Percentiles rank a stretch among this genome's conserved stretches.
phyloP scores from a whole-genome alignment of 2,329 filamentous ascomycete genomes.

The Huntiella moniliformis region DNA sequence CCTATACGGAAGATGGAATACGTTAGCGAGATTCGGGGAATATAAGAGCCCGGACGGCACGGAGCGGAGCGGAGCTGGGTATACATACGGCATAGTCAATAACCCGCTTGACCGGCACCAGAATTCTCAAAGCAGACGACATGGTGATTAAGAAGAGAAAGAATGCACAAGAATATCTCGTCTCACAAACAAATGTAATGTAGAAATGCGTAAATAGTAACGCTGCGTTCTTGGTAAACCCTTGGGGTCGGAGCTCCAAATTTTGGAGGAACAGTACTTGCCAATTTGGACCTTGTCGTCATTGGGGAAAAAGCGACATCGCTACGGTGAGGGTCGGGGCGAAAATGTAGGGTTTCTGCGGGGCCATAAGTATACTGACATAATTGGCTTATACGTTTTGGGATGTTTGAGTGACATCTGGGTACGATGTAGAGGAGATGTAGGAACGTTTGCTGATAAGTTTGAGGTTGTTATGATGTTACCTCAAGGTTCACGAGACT shows the following conservation, averaged over 20 bases:
- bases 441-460: too few relatives aligned
- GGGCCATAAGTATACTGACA: too few relatives aligned
- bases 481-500: too few relatives aligned
- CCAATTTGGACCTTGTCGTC: constrained; percentile 3
- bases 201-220: background rate
- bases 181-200: background rate
- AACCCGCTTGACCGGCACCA: constrained; percentile 67
- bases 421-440: too few relatives aligned
- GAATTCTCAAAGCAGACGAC: constrained; percentile 52
- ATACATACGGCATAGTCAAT: constrained; percentile 64
- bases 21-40: background rate
- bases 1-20: constrained; percentile 22
- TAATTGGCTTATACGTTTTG: too few relatives aligned
- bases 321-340: background rate
- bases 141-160: constrained; percentile 5
- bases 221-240: background rate
- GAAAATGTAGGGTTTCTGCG: too few relatives aligned
- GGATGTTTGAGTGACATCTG: too few relatives aligned
- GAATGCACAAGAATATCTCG: background rate
- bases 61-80: background rate
- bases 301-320: constrained; percentile 11
- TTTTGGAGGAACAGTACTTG: background rate
- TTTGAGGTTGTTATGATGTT: too few relatives aligned
- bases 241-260: constrained; percentile 2
- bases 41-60: background rate